Base-by-base conservation (phyloP, 2,329 filamentous ascomycete genomes). In the Lecanosticta acicola region DNA sequence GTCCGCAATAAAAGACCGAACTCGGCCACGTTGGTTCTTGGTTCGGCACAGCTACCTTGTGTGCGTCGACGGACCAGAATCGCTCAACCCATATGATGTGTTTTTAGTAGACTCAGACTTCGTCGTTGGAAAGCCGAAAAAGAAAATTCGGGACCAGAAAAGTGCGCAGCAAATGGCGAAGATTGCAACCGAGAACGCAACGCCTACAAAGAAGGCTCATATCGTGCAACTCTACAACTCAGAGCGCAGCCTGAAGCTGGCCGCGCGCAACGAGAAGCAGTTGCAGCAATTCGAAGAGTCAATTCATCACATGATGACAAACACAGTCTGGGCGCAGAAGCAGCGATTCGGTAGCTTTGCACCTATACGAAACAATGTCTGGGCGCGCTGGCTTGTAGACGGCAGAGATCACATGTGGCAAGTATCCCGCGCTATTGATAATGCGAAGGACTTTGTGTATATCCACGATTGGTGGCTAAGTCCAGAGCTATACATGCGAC, bases 391-490 rank as follows among this genome's bases (percentile, higher is more conserved):
- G 90, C 78, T 98, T 7, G 91, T 98, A 0, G 93, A 98, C 67
- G 93, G 87, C 13, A 81, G 93, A 56, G 93, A 98, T 65, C 94
- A 97, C 72, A 97, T 97, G 91, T 98, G 93, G 93, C 94, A 96
- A 65, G 89, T 97, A 5, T 97, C 91, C 9, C 81, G 91, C 54
- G 93, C 93, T 10, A 94, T 98, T 60, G 93, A 88, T 64, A 95
- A 96, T 81, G 93, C 93, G 7, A 87, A 87, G 60, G 93, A 97
- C 70, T 91, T 97, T 51, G 91, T 98, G 58, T 97, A 97, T 68
- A 97, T 98, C 52, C 93, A 98, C 65, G 93, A 97, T 67, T 98
- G 93, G 93, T 98, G 93, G 93, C 71, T 98, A 33, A 96, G 87
- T 58, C 93, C 93, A 1, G 91, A 98, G 67, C 72, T 98, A 36